These are phyloP conservation scores for Choricystis sp. DNA, from an alignment of 139 green algal genomes.

Conservation along the genomic window DNA sequence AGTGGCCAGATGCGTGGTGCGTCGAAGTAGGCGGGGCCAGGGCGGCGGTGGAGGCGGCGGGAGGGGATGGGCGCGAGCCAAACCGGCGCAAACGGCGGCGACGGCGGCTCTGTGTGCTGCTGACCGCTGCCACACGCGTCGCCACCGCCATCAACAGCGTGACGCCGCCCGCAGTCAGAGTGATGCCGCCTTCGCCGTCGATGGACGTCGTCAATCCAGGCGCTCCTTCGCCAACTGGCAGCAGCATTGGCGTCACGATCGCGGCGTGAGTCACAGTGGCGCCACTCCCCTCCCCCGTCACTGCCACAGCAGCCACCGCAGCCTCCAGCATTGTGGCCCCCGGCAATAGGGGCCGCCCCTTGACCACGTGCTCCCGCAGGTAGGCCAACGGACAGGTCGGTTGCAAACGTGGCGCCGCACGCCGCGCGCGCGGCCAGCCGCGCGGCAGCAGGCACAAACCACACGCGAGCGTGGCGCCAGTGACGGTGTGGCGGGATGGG, in stretches of 20 bases:
- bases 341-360: conserved; percentile 29
- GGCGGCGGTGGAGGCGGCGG: not conserved
- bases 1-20: no score
- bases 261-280: not conserved
- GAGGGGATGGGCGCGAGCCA: not conserved
- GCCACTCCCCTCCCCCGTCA: not conserved
- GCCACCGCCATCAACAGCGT: not conserved
- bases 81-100: no score
- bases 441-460: not conserved
- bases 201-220: not conserved
- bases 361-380: conserved; percentile 23
- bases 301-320: not conserved
- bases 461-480: not conserved
- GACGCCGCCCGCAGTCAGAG: not conserved
- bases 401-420: not conserved
- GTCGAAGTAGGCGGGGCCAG: not conserved
- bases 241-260: no score
- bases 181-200: not conserved
- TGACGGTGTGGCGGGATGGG: not conserved
- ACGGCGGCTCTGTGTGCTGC: no score
- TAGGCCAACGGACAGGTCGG: conserved; percentile 3
- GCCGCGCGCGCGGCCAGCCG: not conserved
- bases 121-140: no score
- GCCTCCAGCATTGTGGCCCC: conserved; percentile 46
- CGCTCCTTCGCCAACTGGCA: no score